phyloP scores from a whole-genome alignment of 306 rosid species.

The Adenanthera pavonina region DNA sequence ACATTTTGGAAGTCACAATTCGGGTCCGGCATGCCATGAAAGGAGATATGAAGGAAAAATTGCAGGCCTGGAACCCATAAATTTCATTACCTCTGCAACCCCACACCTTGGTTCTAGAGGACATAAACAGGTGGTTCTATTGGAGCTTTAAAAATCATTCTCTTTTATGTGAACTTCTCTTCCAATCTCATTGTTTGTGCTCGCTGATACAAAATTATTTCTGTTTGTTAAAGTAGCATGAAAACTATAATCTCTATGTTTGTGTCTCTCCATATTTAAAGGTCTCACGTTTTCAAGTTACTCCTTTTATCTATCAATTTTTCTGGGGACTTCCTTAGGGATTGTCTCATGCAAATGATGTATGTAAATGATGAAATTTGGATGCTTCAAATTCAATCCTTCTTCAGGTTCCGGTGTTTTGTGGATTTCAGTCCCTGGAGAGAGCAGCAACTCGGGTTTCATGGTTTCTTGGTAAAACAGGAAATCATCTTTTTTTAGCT shows the following conservation, averaged over 20 bases:
- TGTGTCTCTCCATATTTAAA: not conserved
- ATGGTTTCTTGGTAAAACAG: conserved; percentile 72
- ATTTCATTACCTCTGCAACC: conserved; percentile 81
- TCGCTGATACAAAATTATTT: not conserved
- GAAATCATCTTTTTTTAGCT: conserved; percentile 74
- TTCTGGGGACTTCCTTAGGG: not conserved
- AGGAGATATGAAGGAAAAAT: conserved; percentile 57
- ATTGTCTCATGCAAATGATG: not conserved
- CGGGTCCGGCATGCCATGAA: conserved; percentile 43
- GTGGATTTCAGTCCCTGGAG: conserved; percentile 73
- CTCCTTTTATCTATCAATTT: not conserved
- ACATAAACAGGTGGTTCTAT: conserved; percentile 71
- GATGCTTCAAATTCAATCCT: not conserved
- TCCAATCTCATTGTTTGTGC: not conserved
- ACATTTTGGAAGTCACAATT: conserved; percentile 44
- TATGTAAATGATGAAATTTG: not conserved
- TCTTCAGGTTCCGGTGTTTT: conserved; percentile 75
- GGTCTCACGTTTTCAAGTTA: not conserved
- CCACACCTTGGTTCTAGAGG: conserved; percentile 96
- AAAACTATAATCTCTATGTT: not conserved
- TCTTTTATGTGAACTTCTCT: conserved; percentile 19
- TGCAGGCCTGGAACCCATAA: conserved; percentile 85
- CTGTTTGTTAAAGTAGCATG: not conserved
- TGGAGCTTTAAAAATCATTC: not conserved
- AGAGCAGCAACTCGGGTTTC: conserved; percentile 62